Evolutionary conservation across 1,284 basidiomycete genomes (phyloP), one percentile per base, ranked within the genome.

Genomic region (Xerocomus minutiporus): DNA sequence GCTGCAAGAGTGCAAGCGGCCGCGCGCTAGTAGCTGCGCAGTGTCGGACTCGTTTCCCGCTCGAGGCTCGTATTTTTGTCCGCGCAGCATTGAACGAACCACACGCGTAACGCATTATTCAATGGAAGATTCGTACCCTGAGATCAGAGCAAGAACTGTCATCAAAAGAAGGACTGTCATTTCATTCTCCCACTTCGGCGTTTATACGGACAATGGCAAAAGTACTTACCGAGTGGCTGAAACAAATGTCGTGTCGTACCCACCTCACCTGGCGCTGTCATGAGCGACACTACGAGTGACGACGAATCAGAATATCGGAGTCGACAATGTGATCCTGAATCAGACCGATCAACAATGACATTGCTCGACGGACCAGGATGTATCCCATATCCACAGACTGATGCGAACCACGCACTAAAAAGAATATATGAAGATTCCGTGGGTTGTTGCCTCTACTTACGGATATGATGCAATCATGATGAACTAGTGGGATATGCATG

Each of bases 401-500:
- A 53, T 52, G 39, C 9, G 15, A 50, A 48, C 31, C 39, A 53
- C 51, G 36, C 28, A 15, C 46, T 32, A 15, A 31, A 44, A 45
- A 35, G 15, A 40, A 51, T 42, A 26, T 12, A 40, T 34, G 11
- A 34, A 35, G 28, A 35, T 59, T 52, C 46, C 48, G 34, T 39
- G 46, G 36, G 34, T 49, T 31, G 35, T 47, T 23, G 25, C 32
- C 34, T 47, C n/a, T 17, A 47, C 25, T 38, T 35, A 8, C 1
- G n/a, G 25, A 40, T 48, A 23, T 48, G 43, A 51, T 49, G 44
- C 54, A 48, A 40, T 47, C 42, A 31, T 44, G 26, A 42, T 28
- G 15, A 7, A 31, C 42, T 44, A 42, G 40, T 46, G 23, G 15
- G 23, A 36, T 34, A 36, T 20, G 15, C 39, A 54, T 41, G 44